Evolutionary conservation across 306 rosid species (phyloP).

Genomic region (Castanospermum australe): DNA sequence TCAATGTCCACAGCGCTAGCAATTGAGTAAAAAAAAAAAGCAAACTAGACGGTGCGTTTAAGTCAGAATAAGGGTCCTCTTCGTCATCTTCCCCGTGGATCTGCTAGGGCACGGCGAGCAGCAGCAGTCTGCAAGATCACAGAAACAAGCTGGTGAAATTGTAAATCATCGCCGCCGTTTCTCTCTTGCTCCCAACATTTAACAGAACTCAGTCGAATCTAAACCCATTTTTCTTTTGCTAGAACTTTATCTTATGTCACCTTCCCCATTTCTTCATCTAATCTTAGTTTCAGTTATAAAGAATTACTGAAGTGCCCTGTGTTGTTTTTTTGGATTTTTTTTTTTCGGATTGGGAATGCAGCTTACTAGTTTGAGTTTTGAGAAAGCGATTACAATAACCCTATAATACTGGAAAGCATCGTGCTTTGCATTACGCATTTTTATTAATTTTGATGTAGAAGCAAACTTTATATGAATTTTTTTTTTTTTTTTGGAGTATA

Average conservation of each 20-base stretch:
- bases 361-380: neutral
- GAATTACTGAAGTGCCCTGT: neutral
- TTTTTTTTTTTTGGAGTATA: neutral
- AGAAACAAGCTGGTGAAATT: neutral
- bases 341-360: neutral
- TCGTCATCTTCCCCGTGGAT: neutral
- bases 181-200: neutral
- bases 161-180: neutral
- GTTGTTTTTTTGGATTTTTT: neutral
- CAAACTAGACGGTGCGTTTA: neutral
- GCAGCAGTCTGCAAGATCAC: neutral
- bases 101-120: conserved; percentile 9
- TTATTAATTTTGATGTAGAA: neutral
- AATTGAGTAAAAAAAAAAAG: neutral
- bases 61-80: neutral
- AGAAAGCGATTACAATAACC: neutral
- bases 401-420: neutral
- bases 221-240: neutral
- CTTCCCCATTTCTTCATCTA: neutral
- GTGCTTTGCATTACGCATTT: neutral
- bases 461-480: neutral
- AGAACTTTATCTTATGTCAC: neutral
- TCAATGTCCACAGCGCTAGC: neutral
- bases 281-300: neutral
- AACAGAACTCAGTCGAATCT: neutral